Percentiles rank a stretch among this genome's conserved stretches.
Evolutionary conservation across 202 grass and related monocot genomes (phyloP).

Genomic region (Carex arenaria): DNA sequence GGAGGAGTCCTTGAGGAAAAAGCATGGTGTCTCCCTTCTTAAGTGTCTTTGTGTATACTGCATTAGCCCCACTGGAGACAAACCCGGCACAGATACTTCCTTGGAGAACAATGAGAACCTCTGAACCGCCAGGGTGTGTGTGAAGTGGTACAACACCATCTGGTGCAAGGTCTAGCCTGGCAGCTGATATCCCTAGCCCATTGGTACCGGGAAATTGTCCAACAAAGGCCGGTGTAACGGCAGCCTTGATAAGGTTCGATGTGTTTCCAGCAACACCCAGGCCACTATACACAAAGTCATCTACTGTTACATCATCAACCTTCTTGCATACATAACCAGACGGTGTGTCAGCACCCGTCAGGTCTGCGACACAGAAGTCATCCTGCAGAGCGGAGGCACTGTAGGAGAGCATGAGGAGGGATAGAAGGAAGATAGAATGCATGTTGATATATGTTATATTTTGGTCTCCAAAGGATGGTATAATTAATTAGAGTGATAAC

Average conservation of each 20-base stretch:
- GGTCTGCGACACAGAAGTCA: constrained; percentile 75
- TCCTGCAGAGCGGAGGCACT: constrained; percentile 31
- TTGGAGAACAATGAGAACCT: constrained; percentile 49
- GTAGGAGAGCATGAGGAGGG: constrained; percentile 30
- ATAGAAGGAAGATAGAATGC: constrained; percentile 34
- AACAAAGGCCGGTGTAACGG: constrained; percentile 67
- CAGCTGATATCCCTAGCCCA: constrained; percentile 68
- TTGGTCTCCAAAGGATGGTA: background rate
- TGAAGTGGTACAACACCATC: constrained; percentile 63
- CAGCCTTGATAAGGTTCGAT: constrained; percentile 43
- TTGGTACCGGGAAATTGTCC: constrained; percentile 61
- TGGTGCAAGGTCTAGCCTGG: constrained; percentile 46
- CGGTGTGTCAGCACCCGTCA: constrained; percentile 42
- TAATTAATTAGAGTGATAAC: constrained; percentile 2
- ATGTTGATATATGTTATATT: constrained; percentile 16
- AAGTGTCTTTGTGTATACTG: constrained; percentile 39
- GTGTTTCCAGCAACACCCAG: constrained; percentile 41
- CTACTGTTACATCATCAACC: constrained; percentile 7
- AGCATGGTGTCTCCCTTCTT: constrained; percentile 48
- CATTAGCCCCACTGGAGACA: constrained; percentile 41
- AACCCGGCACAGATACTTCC: constrained; percentile 47
- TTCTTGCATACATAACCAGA: constrained; percentile 56
- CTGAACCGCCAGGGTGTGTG: constrained; percentile 62
- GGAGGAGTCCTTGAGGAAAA: constrained; percentile 65
- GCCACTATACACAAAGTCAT: constrained; percentile 51